phyloP scores from a whole-genome alignment of 2,329 filamentous ascomycete genomes.

The Monilinia aucupariae region DNA sequence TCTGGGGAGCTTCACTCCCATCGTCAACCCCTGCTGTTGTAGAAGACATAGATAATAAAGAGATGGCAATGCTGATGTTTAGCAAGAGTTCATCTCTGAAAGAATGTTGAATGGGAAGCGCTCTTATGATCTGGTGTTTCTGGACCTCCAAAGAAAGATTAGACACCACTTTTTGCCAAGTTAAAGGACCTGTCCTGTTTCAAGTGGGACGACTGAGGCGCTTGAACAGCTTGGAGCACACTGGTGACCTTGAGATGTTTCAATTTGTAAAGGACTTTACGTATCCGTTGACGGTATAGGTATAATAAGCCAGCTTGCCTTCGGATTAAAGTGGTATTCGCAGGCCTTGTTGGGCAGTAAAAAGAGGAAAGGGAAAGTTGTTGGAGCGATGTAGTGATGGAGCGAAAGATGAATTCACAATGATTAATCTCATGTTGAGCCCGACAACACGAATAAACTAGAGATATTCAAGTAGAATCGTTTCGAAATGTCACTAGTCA shows the following conservation, averaged over 20 bases:
- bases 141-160: constrained; percentile 1
- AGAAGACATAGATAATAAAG: constrained; percentile 8
- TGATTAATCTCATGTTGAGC: neutral
- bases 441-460: neutral
- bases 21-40: neutral
- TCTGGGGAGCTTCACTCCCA: neutral
- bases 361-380: neutral
- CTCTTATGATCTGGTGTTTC: constrained; percentile 11
- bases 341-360: neutral
- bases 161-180: neutral
- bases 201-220: neutral
- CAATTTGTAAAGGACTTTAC: neutral
- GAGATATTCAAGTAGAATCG: neutral
- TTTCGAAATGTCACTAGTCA: neutral
- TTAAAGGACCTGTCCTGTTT: constrained; percentile 9
- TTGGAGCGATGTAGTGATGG: neutral
- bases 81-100: neutral
- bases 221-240: constrained; percentile 4
- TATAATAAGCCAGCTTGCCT: neutral
- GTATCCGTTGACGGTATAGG: neutral
- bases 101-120: constrained; percentile 13
- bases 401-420: neutral
- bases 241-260: constrained; percentile 7
- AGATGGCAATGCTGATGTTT: constrained; percentile 3
- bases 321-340: neutral